Conservation (phyloP, 805 yeast genomes). For the Monosporozyma unispora region DNA sequence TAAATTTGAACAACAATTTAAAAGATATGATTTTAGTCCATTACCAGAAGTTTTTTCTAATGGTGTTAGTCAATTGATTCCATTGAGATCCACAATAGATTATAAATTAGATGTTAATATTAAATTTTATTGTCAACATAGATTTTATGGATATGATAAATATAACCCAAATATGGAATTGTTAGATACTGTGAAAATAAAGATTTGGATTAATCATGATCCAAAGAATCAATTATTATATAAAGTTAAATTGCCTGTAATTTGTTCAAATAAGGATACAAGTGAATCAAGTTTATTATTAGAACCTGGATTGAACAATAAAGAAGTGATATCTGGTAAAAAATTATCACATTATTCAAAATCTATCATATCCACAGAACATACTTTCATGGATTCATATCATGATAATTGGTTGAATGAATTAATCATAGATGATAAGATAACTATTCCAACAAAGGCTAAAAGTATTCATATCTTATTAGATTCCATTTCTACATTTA, state of each 20-base stretch:
- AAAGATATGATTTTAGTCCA: slow-evolving; percentile 10
- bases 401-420: slow-evolving; percentile 19
- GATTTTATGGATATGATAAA: not conserved
- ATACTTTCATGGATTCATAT: slow-evolving; percentile 2
- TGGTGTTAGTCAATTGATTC: slow-evolving; percentile 17
- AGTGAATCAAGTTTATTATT: not conserved
- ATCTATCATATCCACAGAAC: not conserved
- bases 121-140: slow-evolving; percentile 15
- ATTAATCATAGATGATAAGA: slow-evolving; percentile 13
- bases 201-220: not conserved
- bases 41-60: slow-evolving; percentile 15
- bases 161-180: not conserved
- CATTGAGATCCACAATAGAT: slow-evolving; percentile 16
- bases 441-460: slow-evolving; percentile 6
- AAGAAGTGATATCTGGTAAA: not conserved
- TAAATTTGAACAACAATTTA: slow-evolving; percentile 8
- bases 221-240: not conserved
- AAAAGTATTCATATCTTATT: slow-evolving; percentile 1
- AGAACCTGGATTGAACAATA: not conserved
- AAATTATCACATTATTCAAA: not conserved
- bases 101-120: slow-evolving; percentile 23
- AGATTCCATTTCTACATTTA: not conserved
- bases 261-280: not conserved
- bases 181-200: not conserved
- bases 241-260: slow-evolving; percentile 1